These are phyloP conservation scores for Scheffersomyces illinoinensis DNA, from an alignment of 1,139 yeast genomes.

Conservation along the genomic window DNA sequence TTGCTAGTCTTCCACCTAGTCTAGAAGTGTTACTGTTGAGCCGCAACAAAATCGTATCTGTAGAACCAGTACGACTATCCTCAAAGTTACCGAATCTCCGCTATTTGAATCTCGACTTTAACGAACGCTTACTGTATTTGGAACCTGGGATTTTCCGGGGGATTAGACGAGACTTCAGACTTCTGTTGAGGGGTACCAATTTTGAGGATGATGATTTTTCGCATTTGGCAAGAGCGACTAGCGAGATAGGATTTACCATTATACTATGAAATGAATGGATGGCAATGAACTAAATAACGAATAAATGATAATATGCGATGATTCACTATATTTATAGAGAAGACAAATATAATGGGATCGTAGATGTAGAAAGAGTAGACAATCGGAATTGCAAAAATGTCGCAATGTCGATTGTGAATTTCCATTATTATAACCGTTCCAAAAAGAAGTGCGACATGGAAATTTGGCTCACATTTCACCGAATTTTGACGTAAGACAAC, in stretches of 20 bases:
- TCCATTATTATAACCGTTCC: not conserved
- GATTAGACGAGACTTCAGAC: not conserved
- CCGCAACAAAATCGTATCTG: slow-evolving; percentile 12
- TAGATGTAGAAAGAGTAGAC: not conserved
- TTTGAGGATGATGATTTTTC: not conserved
- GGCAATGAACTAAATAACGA: not conserved
- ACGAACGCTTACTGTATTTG: slow-evolving; percentile 1
- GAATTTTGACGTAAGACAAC: not conserved
- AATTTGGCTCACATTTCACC: not conserved
- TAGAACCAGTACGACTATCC: not conserved
- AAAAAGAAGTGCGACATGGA: not conserved
- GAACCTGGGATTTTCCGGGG: not conserved
- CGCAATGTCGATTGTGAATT: not conserved
- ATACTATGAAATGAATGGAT: not conserved
- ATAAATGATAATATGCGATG: not conserved
- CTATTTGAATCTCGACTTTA: slow-evolving; percentile 1
- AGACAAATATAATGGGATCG: not conserved
- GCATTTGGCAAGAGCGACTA: not conserved
- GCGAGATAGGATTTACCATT: not conserved
- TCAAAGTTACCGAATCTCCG: slow-evolving; percentile 2
- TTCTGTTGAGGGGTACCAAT: not conserved
- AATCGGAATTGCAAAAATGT: not conserved
- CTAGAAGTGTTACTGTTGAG: slow-evolving; percentile 23
- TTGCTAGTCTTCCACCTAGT: slow-evolving; percentile 29
- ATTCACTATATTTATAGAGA: not conserved